Conservation (phyloP, 2,329 filamentous ascomycete species). For the Pestalotiopsis sp. region DNA sequence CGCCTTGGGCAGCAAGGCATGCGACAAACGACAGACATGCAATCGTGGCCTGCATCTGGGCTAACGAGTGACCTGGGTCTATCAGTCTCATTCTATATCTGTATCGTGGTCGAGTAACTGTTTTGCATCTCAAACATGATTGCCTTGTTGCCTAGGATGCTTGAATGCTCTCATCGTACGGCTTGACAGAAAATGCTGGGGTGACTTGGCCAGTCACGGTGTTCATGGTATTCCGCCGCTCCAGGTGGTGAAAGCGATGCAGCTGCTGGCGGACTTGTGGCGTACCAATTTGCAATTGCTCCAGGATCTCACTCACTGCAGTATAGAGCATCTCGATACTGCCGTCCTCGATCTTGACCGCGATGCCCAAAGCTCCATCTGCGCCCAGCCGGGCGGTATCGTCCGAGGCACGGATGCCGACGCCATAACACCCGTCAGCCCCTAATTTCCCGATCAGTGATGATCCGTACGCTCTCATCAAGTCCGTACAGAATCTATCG, state of each 20-base stretch:
- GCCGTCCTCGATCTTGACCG: constrained; percentile 52
- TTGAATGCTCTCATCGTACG: background rate
- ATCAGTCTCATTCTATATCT: background rate
- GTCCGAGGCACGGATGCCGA: constrained; percentile 41
- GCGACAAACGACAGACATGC: background rate
- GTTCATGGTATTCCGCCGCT: constrained; percentile 38
- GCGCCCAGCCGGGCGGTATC: constrained; percentile 37
- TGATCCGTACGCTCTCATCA: constrained; percentile 42
- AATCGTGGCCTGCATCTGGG: background rate
- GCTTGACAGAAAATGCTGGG: constrained; percentile 14
- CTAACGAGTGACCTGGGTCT: background rate
- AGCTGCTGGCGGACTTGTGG: constrained; percentile 30
- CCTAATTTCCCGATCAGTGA: constrained; percentile 47
- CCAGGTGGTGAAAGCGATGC: constrained; percentile 32
- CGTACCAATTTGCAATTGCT: constrained; percentile 41
- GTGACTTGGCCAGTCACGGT: constrained; percentile 35
- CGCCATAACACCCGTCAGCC: constrained; percentile 49
- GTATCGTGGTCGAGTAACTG: background rate
- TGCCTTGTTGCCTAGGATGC: background rate
- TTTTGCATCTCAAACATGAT: background rate
- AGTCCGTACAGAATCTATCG: constrained; percentile 45
- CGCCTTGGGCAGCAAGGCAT: background rate
- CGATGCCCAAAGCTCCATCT: constrained; percentile 40
- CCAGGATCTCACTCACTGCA: constrained; percentile 43
- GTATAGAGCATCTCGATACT: constrained; percentile 45